Evolutionary conservation across 495 filamentous ascomycete species (phyloP).

Genomic region (Trichoderma reesei): DNA sequence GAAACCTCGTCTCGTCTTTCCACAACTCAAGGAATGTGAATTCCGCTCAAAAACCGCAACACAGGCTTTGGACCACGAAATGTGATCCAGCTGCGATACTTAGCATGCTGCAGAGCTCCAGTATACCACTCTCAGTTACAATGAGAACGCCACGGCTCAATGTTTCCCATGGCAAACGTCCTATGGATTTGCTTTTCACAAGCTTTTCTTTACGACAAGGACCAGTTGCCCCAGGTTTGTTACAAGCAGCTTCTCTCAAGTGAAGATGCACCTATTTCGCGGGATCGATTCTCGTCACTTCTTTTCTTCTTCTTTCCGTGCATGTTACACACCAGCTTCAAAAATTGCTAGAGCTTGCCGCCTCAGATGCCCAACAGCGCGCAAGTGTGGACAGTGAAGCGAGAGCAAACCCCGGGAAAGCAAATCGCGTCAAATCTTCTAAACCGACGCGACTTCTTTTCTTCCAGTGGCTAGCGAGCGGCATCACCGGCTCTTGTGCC

Average conservation of each 20-base stretch:
- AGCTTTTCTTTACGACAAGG: no score
- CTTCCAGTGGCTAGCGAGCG: background rate
- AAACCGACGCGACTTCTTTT: slow-evolving; percentile 4
- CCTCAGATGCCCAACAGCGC: slow-evolving; percentile 31
- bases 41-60: no score
- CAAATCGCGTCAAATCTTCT: background rate
- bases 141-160: no score
- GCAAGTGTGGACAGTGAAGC: slow-evolving; percentile 48
- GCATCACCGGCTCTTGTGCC: background rate
- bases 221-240: background rate
- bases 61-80: no score
- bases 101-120: no score
- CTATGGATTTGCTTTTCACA: no score
- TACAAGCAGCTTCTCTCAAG: background rate
- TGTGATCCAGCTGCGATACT: no score
- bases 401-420: slow-evolving; percentile 27
- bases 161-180: no score
- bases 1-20: background rate
- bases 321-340: slow-evolving; percentile 30
- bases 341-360: slow-evolving; percentile 46
- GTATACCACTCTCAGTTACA: no score
- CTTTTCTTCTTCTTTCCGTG: background rate
- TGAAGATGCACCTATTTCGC: no score
- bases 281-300: no score
- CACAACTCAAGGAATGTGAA: no score